phyloP scores from a whole-genome alignment of 148 eudicot genomes.

The Camellia japonica region DNA sequence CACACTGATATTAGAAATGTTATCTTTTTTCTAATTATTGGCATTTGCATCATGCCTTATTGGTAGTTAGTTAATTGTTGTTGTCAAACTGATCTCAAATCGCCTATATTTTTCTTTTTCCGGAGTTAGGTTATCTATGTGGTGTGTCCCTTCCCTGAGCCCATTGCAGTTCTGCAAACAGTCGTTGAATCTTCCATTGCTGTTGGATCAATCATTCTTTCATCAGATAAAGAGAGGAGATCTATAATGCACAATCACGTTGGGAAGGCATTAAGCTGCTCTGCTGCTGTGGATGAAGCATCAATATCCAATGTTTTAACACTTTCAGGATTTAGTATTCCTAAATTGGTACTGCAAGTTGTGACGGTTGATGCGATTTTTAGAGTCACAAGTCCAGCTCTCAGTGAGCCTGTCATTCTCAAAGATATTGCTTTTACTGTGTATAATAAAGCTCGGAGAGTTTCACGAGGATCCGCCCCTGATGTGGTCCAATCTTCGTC shows the following conservation, averaged over 20 bases:
- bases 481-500: constrained; percentile 53
- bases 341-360: constrained; percentile 84
- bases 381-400: constrained; percentile 79
- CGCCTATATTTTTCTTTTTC: constrained; percentile 11
- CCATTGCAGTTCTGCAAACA: constrained; percentile 77
- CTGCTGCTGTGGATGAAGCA: constrained; percentile 84
- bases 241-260: constrained; percentile 70
- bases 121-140: constrained; percentile 84
- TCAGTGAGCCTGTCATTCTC: constrained; percentile 67
- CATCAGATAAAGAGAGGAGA: constrained; percentile 87
- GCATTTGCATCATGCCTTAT: not conserved
- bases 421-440: constrained; percentile 97
- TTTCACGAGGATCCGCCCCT: constrained; percentile 58
- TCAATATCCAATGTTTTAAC: constrained; percentile 73
- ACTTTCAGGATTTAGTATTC: constrained; percentile 87
- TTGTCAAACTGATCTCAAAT: not conserved
- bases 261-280: constrained; percentile 77
- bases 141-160: constrained; percentile 98
- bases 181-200: constrained; percentile 78
- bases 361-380: constrained; percentile 87
- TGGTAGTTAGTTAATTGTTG: not conserved
- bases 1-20: not conserved
- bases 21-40: not conserved
- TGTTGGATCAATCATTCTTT: constrained; percentile 59
- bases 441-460: constrained; percentile 90